phyloP scores from a whole-genome alignment of 352 stramenopile species.

The Pythium oligandrum region DNA sequence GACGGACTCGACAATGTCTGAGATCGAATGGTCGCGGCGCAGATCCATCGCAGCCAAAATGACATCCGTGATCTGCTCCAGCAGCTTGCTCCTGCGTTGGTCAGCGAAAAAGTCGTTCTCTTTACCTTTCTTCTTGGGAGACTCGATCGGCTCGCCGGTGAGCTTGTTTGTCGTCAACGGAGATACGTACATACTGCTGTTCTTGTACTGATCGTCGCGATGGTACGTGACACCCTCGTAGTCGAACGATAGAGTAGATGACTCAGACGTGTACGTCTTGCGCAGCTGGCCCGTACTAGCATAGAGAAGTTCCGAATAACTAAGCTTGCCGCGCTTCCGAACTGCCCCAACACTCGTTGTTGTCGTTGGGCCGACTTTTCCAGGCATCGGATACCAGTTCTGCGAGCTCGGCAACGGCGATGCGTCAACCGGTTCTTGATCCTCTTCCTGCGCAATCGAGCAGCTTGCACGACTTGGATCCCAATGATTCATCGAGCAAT shows the following conservation, averaged over 20 bases:
- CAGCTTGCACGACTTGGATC: constrained; percentile 81
- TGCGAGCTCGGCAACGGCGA: constrained; percentile 44
- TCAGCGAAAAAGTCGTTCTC: constrained; percentile 1
- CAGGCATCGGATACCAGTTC: constrained; percentile 54
- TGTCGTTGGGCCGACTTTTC: constrained; percentile 25
- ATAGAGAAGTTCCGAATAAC: constrained; percentile 79
- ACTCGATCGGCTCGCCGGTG: constrained; percentile 14
- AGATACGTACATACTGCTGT: constrained; percentile 78
- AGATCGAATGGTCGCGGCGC: constrained; percentile 43
- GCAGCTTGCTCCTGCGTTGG: constrained; percentile 10
- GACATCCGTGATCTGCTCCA: constrained; percentile 43
- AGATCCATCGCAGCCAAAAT: constrained; percentile 61
- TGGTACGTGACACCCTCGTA: constrained; percentile 64
- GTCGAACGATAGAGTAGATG: constrained; percentile 73
- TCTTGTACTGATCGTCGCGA: constrained; percentile 75
- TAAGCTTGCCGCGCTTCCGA: constrained; percentile 63
- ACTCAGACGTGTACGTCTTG: constrained; percentile 79
- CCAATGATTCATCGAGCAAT: constrained; percentile 95
- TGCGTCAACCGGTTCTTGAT: constrained; percentile 56
- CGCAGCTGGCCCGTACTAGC: constrained; percentile 72
- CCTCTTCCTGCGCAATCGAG: constrained; percentile 64
- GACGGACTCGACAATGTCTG: constrained; percentile 51
- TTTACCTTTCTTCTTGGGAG: neutral
- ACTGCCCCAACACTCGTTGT: constrained; percentile 8
- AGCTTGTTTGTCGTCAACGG: constrained; percentile 27